Percentiles rank a stretch among this genome's conserved stretches.
Evolutionary conservation across 164 flowering plant genomes (phyloP).

Genomic region (Santalum album): DNA sequence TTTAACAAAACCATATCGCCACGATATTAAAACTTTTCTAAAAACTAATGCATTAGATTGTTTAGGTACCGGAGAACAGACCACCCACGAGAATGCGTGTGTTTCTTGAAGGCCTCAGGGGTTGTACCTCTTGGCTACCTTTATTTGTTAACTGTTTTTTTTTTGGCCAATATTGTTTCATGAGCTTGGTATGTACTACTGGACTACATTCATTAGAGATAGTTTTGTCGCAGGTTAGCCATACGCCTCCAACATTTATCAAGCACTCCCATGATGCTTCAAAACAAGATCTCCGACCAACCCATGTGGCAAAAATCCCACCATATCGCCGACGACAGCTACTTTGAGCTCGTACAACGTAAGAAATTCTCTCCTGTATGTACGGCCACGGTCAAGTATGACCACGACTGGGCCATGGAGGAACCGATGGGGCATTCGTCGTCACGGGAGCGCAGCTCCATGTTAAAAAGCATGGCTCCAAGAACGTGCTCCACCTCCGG

Average conservation of each 20-base stretch:
- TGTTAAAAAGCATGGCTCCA: conserved; percentile 40
- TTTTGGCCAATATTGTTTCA: too few species aligned
- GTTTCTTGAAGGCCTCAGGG: conserved; percentile 66
- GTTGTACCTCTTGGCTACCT: too few species aligned
- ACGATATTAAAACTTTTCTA: too few species aligned
- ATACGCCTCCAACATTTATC: conserved; percentile 70
- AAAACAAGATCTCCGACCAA: conserved; percentile 24
- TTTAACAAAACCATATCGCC: too few species aligned
- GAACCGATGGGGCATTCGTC: conserved; percentile 29
- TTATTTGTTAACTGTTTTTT: too few species aligned
- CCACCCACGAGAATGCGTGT: conserved; percentile 81
- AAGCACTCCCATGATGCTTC: conserved; percentile 34
- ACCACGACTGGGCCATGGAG: conserved; percentile 30
- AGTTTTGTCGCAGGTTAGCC: conserved; percentile 41
- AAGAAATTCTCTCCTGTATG: conserved; percentile 60
- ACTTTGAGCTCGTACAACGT: conserved; percentile 35
- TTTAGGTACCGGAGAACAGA: conserved; percentile 46
- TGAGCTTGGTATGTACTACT: too few species aligned
- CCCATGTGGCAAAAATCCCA: conserved; percentile 39
- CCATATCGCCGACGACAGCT: conserved; percentile 16
- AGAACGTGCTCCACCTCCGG: conserved; percentile 60
- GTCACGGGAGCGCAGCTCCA: conserved; percentile 78
- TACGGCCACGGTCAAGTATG: conserved; percentile 47
- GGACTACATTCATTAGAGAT: too few species aligned
- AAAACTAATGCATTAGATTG: too few species aligned